Conservation (phyloP, 345 rosid species). For the Eucalyptus erythrocorys region DNA sequence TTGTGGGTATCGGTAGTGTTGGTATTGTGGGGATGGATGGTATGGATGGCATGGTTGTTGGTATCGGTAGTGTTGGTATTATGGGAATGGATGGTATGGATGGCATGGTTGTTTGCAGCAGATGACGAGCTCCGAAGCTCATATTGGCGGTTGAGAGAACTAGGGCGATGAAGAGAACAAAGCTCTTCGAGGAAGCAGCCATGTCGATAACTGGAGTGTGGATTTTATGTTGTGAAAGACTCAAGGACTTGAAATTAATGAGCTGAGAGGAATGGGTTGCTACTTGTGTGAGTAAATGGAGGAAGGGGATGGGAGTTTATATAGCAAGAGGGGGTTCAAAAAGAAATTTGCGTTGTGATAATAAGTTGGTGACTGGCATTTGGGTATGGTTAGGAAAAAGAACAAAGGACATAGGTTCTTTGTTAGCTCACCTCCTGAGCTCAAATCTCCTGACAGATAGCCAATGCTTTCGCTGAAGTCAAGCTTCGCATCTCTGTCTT, state of each 20-base stretch:
- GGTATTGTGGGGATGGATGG: not conserved
- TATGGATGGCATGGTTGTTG: not conserved
- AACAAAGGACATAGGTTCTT: not conserved
- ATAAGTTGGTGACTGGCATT: not conserved
- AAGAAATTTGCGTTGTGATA: not conserved
- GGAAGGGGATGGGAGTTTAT: not conserved
- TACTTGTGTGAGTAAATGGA: not conserved
- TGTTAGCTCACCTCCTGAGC: not conserved
- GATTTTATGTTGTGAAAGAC: not conserved
- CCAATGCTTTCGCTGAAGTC: not conserved
- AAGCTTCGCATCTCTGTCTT: not conserved
- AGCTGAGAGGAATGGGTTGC: not conserved
- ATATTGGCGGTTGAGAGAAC: not conserved
- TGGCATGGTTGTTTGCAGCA: not conserved
- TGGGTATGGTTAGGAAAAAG: not conserved
- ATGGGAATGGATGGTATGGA: not conserved
- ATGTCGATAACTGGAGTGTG: not conserved
- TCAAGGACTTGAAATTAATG: not conserved
- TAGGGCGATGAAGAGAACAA: not conserved
- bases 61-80: not conserved
- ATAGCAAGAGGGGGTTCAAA: not conserved
- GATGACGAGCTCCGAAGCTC: conserved; percentile 6
- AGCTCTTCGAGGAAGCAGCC: not conserved
- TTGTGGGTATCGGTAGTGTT: not conserved
- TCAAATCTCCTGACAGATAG: not conserved